A percentile compares a stretch with the other conserved stretches of the same genome.
These are phyloP conservation scores for Nakazawaea pomicola DNA, from an alignment of 805 yeast species.

Conservation along the genomic window DNA sequence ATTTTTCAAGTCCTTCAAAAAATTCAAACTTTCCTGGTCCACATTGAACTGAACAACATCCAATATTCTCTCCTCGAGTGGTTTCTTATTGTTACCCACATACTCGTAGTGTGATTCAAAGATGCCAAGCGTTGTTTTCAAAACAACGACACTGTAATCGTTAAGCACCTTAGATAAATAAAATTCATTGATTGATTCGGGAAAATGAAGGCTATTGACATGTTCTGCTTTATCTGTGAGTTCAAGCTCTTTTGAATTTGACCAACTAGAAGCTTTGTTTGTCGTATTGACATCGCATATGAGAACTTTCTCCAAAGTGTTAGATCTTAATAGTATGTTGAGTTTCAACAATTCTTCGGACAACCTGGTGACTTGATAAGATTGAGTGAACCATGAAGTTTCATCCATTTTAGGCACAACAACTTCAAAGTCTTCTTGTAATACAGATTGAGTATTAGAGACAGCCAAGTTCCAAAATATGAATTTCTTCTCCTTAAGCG, in stretches of 20 bases:
- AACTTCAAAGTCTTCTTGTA: neutral
- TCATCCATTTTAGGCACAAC: neutral
- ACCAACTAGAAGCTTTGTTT: slow-evolving; percentile 33
- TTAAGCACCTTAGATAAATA: slow-evolving; percentile 42
- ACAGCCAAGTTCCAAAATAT: slow-evolving; percentile 8
- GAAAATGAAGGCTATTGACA: neutral
- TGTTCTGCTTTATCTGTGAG: slow-evolving; percentile 18
- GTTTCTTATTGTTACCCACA: neutral
- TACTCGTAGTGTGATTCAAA: slow-evolving; percentile 38
- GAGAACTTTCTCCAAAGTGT: slow-evolving; percentile 4
- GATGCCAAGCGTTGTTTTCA: slow-evolving; percentile 48
- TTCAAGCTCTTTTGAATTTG: slow-evolving; percentile 29
- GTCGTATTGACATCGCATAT: slow-evolving; percentile 16
- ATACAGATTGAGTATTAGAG: neutral
- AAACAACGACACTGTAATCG: slow-evolving; percentile 40
- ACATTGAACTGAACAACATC: slow-evolving; percentile 15
- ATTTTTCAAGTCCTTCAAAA: slow-evolving; percentile 32
- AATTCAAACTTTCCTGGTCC: slow-evolving; percentile 26
- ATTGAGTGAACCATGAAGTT: slow-evolving; percentile 5
- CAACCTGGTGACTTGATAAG: neutral
- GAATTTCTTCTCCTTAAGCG: slow-evolving; percentile 1
- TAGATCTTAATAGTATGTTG: slow-evolving; percentile 8
- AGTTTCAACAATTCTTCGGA: neutral
- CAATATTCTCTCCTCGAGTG: slow-evolving; percentile 1
- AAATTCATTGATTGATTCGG: slow-evolving; percentile 26